phyloP scores from a whole-genome alignment of 495 filamentous ascomycete genomes.

The Aspergillus sparsus region DNA sequence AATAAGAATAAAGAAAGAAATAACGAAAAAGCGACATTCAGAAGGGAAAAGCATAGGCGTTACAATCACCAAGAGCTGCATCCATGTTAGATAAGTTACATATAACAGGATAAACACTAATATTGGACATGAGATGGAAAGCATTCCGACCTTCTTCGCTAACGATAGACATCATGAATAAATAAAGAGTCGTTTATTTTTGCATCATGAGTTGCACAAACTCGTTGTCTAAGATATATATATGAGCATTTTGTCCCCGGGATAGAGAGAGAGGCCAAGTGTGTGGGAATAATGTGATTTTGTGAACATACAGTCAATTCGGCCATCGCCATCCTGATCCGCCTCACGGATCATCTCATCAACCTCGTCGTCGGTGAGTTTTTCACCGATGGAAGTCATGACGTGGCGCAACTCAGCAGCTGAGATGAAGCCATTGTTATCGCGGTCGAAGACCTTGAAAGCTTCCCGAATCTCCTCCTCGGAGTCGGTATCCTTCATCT shows the following conservation, averaged over 20 bases:
- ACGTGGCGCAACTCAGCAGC: conserved; percentile 97
- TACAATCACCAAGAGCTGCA: conserved; percentile 31
- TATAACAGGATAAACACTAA: conserved; percentile 30
- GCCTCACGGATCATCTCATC: conserved; percentile 99
- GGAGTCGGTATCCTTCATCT: conserved; percentile 99
- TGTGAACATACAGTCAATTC: conserved; percentile 79
- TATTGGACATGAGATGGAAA: conserved; percentile 24
- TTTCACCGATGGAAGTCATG: conserved; percentile 99
- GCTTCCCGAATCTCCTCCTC: conserved; percentile 98
- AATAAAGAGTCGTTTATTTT: conserved; percentile 65
- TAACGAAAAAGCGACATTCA: conserved; percentile 24
- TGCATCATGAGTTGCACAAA: conserved; percentile 99
- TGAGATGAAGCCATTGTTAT: conserved; percentile 99
- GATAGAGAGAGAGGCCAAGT: neutral
- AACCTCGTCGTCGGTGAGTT: conserved; percentile 98
- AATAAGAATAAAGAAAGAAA: conserved; percentile 1
- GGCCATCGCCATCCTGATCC: conserved; percentile 96
- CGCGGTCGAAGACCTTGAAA: conserved; percentile 96
- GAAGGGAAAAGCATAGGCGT: conserved; percentile 37
- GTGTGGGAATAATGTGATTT: neutral
- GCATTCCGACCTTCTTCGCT: conserved; percentile 32
- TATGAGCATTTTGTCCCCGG: conserved; percentile 11
- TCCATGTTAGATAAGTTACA: conserved; percentile 36
- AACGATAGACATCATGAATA: conserved; percentile 32
- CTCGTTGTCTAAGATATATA: conserved; percentile 80